These are phyloP conservation scores for Coemansia sp. DNA, from an alignment of 192 early-diverging fungal genomes.

Conservation along the genomic window DNA sequence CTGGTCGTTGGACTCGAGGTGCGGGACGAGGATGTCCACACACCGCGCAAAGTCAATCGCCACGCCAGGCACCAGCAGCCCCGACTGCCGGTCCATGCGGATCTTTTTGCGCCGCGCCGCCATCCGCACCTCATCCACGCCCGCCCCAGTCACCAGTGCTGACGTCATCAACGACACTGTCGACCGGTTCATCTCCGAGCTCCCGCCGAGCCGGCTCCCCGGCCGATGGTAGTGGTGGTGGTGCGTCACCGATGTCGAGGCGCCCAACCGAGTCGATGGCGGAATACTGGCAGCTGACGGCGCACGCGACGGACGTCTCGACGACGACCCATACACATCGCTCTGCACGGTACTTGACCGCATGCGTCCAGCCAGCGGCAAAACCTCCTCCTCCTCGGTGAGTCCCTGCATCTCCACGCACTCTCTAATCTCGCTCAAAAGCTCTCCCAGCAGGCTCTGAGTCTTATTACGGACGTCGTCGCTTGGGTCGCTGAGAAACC, in stretches of 20 bases:
- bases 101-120: conserved; percentile 46
- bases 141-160: conserved; percentile 22
- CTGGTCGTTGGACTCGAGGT: conserved; percentile 71
- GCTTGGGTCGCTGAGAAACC: conserved; percentile 87
- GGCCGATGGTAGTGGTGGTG: conserved; percentile 6
- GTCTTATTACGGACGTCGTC: conserved; percentile 88
- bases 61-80: conserved; percentile 24
- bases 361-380: conserved; percentile 10
- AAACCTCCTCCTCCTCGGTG: neutral
- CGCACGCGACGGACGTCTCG: conserved; percentile 27
- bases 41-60: conserved; percentile 81
- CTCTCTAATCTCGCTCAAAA: conserved; percentile 84
- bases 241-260: neutral
- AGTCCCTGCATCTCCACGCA: conserved; percentile 44
- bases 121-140: conserved; percentile 44
- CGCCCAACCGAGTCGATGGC: neutral
- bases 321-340: conserved; percentile 6
- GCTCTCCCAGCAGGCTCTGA: conserved; percentile 80
- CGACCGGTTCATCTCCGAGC: conserved; percentile 14
- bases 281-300: conserved; percentile 23
- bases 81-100: conserved; percentile 18
- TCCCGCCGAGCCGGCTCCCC: conserved; percentile 4
- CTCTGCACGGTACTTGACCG: conserved; percentile 39
- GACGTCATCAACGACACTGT: conserved; percentile 40
- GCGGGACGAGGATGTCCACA: conserved; percentile 81